Evolutionary conservation across 768 basidiomycete genomes (phyloP).

Genomic region (Psilocybe sp.): DNA sequence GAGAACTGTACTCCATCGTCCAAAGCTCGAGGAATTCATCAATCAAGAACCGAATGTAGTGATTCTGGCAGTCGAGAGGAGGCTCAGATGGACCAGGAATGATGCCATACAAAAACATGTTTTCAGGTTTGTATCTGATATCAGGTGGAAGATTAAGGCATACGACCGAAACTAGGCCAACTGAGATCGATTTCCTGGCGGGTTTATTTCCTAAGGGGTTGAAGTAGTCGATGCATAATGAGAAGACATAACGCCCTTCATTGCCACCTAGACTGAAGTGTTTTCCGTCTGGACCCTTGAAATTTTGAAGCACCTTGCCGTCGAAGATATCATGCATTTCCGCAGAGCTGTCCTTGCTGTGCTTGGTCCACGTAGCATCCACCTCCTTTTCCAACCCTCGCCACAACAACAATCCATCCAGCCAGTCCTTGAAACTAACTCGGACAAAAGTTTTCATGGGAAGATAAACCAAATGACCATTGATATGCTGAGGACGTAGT

Average conservation of each 20-base stretch:
- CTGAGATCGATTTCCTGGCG: neutral
- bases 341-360: neutral
- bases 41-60: conserved; percentile 26
- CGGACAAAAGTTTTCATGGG: conserved; percentile 5
- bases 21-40: conserved; percentile 17
- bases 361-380: conserved; percentile 1
- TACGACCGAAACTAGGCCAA: neutral
- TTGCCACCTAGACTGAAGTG: neutral
- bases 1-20: neutral
- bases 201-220: conserved; percentile 2
- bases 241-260: conserved; percentile 2
- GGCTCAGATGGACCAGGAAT: conserved; percentile 2
- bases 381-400: conserved; percentile 3
- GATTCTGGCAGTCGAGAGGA: conserved; percentile 15
- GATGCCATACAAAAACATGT: conserved; percentile 1
- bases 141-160: conserved; percentile 8
- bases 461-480: neutral
- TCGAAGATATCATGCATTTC: conserved; percentile 6
- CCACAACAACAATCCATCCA: neutral
- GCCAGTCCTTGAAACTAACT: conserved; percentile 2
- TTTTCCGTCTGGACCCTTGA: conserved; percentile 3
- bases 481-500: neutral
- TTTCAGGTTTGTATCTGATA: conserved; percentile 7
- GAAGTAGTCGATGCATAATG: conserved; percentile 4
- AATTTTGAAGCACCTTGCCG: neutral